Evolutionary conservation across 257 asterid genomes (phyloP).

Genomic region (Prunella vulgaris): DNA sequence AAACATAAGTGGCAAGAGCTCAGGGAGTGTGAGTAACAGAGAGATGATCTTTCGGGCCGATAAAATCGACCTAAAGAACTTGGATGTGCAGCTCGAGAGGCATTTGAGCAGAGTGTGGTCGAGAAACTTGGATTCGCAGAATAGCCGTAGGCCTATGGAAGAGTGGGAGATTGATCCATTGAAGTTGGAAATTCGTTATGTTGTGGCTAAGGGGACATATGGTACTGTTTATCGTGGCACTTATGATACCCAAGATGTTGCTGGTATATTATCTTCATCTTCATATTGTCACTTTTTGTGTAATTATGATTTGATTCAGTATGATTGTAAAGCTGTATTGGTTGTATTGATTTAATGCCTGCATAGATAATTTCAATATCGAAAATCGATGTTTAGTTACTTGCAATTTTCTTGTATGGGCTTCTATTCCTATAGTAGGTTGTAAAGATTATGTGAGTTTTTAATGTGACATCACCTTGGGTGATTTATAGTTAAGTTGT

Average conservation of each 20-base stretch:
- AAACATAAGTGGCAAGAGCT: conserved; percentile 23
- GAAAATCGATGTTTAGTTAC: no score
- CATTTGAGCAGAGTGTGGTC: conserved; percentile 77
- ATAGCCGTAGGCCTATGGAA: conserved; percentile 46
- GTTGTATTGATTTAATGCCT: no score
- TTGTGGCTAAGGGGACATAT: conserved; percentile 68
- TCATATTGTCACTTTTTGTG: background rate
- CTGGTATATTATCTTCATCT: conserved; percentile 34
- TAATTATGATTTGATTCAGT: background rate
- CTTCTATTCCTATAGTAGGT: no score
- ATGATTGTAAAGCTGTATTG: background rate
- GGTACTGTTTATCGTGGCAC: conserved; percentile 78
- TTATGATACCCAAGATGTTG: conserved; percentile 68
- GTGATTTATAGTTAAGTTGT: conserved; percentile 52
- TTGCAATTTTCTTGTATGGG: background rate
- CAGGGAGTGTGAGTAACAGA: conserved; percentile 40
- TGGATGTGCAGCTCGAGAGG: conserved; percentile 82
- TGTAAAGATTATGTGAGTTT: background rate
- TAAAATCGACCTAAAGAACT: conserved; percentile 63
- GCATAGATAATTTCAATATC: background rate
- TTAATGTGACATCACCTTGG: background rate
- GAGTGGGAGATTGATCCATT: conserved; percentile 78
- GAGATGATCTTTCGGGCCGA: conserved; percentile 82
- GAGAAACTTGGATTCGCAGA: conserved; percentile 32
- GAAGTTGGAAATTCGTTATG: conserved; percentile 62